Conservation (phyloP, 768 basidiomycete species). For the Termitomyces eurrhizus region DNA sequence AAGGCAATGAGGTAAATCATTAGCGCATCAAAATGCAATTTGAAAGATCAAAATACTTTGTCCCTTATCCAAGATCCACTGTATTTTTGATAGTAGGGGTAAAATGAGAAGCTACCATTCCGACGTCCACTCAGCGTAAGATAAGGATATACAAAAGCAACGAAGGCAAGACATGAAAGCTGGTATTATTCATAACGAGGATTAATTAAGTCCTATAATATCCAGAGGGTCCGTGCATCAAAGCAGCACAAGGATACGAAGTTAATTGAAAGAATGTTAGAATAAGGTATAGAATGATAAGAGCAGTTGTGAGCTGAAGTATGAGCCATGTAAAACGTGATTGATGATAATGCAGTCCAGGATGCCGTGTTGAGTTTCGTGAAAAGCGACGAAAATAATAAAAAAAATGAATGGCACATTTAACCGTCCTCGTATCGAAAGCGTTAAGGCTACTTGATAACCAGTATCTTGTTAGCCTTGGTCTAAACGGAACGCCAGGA, state of each 20-base stretch:
- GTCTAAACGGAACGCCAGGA: constrained; percentile 60
- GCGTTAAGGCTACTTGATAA: constrained; percentile 12
- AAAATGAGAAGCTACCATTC: neutral
- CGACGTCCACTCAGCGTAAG: constrained; percentile 7
- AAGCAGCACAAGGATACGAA: constrained; percentile 9
- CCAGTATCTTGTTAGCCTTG: constrained; percentile 10
- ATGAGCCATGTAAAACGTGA: constrained; percentile 6
- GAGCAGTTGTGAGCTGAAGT: constrained; percentile 5
- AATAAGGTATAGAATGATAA: neutral
- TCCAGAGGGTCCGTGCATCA: constrained; percentile 9
- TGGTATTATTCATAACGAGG: neutral
- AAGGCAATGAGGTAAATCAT: neutral
- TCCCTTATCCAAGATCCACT: neutral
- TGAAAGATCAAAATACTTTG: neutral
- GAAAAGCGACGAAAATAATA: constrained; percentile 14
- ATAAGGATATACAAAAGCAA: neutral
- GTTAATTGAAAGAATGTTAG: constrained; percentile 8
- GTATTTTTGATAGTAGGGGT: neutral
- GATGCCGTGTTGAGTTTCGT: constrained; percentile 15
- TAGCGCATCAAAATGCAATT: neutral
- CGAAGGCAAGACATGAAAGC: neutral
- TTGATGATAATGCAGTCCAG: constrained; percentile 9
- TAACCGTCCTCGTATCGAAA: constrained; percentile 10
- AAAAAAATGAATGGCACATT: constrained; percentile 12
- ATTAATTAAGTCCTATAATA: constrained; percentile 14